These are phyloP conservation scores for Crepidotus variabilis DNA, from an alignment of 768 basidiomycete species.

Conservation along the genomic window DNA sequence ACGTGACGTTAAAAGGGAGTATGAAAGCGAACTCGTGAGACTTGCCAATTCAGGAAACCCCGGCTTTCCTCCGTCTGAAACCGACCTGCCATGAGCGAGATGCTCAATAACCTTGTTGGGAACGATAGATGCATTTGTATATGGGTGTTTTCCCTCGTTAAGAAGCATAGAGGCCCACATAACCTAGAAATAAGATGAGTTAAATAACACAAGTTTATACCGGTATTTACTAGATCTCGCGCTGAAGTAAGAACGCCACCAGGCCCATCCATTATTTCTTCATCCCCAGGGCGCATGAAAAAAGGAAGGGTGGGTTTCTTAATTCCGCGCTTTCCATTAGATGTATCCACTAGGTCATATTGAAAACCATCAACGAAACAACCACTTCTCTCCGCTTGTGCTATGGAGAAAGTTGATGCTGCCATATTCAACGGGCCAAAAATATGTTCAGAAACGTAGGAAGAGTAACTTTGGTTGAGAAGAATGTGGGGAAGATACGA, in stretches of 20 bases:
- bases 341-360: conserved; percentile 29
- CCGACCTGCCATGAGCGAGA: conserved; percentile 30
- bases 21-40: not conserved
- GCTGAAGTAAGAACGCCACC: conserved; percentile 37
- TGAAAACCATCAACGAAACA: conserved; percentile 34
- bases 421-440: conserved; percentile 37
- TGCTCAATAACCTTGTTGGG: conserved; percentile 32
- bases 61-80: conserved; percentile 27
- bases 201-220: too few species aligned
- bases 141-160: conserved; percentile 34
- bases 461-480: conserved; percentile 36
- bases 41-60: conserved; percentile 32
- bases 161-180: conserved; percentile 38
- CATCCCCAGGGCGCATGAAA: conserved; percentile 35
- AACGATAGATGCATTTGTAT: conserved; percentile 32
- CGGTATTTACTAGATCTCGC: conserved; percentile 35
- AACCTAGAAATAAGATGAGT: conserved; percentile 10
- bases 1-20: not conserved
- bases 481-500: conserved; percentile 35
- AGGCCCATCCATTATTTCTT: conserved; percentile 36
- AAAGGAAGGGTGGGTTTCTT: conserved; percentile 32
- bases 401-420: conserved; percentile 35
- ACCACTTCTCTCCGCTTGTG: conserved; percentile 28
- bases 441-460: conserved; percentile 33
- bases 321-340: conserved; percentile 26